Conservation (phyloP, 495 filamentous ascomycete genomes). For the Xylaria longipes region DNA sequence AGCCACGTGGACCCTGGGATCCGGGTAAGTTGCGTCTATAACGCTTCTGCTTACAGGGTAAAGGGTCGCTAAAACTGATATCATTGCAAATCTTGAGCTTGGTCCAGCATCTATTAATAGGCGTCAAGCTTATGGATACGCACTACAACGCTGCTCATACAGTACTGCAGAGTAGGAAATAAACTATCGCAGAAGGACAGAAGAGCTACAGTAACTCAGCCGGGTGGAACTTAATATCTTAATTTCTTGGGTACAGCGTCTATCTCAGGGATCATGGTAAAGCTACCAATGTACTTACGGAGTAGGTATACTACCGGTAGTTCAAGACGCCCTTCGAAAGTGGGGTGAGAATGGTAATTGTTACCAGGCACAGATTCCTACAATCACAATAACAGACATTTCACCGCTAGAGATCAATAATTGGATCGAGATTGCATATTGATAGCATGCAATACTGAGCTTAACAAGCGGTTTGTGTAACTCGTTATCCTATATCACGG, state of each 20-base stretch:
- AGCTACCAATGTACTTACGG: not conserved
- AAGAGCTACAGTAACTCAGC: not conserved
- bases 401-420: not conserved
- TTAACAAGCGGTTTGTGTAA: not conserved
- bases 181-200: not conserved
- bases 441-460: not conserved
- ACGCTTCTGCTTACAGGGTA: not conserved
- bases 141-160: not conserved
- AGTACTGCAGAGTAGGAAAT: not conserved
- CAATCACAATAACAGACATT: too few species aligned
- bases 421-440: not conserved
- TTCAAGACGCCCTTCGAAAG: not conserved
- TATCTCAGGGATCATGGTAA: not conserved
- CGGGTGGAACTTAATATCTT: not conserved
- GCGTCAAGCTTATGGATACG: not conserved
- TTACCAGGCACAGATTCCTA: not conserved
- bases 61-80: not conserved
- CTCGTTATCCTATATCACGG: not conserved
- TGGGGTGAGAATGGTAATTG: not conserved
- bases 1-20: constrained; percentile 5
- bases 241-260: not conserved
- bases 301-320: too few species aligned
- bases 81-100: not conserved
- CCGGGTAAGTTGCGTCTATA: not conserved
- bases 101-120: constrained; percentile 1